Base-by-base conservation (phyloP, 495 filamentous ascomycete species). In the Trichoderma virens region DNA sequence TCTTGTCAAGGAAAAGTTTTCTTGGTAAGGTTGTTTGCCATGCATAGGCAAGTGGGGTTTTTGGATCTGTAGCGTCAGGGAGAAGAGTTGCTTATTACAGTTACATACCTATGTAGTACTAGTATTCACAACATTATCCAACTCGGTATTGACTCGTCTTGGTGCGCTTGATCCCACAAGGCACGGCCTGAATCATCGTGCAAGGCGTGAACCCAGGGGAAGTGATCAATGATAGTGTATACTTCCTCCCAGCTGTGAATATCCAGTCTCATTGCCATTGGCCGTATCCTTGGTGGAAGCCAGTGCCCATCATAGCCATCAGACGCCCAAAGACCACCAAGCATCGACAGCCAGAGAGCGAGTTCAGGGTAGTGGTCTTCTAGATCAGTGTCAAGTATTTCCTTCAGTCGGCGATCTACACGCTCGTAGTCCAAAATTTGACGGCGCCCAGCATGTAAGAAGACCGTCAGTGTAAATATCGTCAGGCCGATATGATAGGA, bases 81-180 rank as follows among this genome's bases (percentile, higher is more conserved):
- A 1, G 38, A 18, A 41, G 38, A 41, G 38, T 0, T 16, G 18
- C 38, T 41, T 41, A 18, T 11, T 41, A 18, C 38, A 41, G 5
- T 41, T 41, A 18, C 14, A 18, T n/a, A n/a, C n/a, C n/a, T 11
- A 16, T 41, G 11, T 16, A 41, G 18, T 41, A 41, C 6, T 69
- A 0, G 1, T 69, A 3, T 70, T 72, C 34, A 28, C 16, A 0
- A 41, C 9, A 18, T 18, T 65, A 61, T 45, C 76, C 69, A 43
- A 71, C 54, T 70, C 25, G 78, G 74, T 5, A 74, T 71, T 45
- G 80, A 79, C 13, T 67, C 72, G 5, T 67, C 79, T 80, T 25
- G 78, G 76, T 18, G 80, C 76, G 31, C 63, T 81, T 62, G 80
- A 82, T 64, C 80, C 68, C 69, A 73, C 41, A 73, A 31, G 23